Evolutionary conservation across 257 asterid species (phyloP), one percentile per base, ranked within the genome.

Genomic region (Capsicum baccatum): DNA sequence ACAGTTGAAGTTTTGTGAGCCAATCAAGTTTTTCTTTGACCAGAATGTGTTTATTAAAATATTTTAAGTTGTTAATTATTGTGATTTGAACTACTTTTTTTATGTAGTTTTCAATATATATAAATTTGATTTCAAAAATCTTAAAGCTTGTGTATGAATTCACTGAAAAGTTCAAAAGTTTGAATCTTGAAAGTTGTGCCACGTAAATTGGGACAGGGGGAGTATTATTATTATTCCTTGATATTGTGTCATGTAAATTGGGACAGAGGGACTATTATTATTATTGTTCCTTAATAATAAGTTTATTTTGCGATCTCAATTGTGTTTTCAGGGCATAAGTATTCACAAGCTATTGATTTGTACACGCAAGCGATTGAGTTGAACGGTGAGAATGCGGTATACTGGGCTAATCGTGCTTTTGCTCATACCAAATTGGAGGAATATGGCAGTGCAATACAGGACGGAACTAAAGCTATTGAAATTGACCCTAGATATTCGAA

Each of bases 331-430:
- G 99, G 91, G 66, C 96, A 90, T 85, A 97, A 94, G 86, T 97
- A 88, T 89, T 92, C 97, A 3, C 99, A 91, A 87, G 97, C 99
- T 66, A 92, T 97, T 91, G 99, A 95, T 92, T 89, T 97, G 80
- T 97, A 97, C 63, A 87, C 97, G 50, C 98, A 92, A 91, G 99
- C 99, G 79, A 97, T 97, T 47, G 97, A 92, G 83, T 58, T 87
- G 91, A 91, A 88, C 76, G 35, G 83, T 67, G 93, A 88, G 67
- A 94, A 89, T 92, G 98, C 99, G 68, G 99, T 97, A 55, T 97
- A 97, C 89, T 94, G 96, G 97, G 98, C 99, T 81, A 97, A 97
- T 87, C 98, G 99, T 81, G 98, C 99, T 6, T 92, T 97, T 84
- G 99, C 99, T 62, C 99, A 97, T 86, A 82, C 96, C 79, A 97